phyloP scores from a whole-genome alignment of 345 rosid species.

The Pistacia atlantica region DNA sequence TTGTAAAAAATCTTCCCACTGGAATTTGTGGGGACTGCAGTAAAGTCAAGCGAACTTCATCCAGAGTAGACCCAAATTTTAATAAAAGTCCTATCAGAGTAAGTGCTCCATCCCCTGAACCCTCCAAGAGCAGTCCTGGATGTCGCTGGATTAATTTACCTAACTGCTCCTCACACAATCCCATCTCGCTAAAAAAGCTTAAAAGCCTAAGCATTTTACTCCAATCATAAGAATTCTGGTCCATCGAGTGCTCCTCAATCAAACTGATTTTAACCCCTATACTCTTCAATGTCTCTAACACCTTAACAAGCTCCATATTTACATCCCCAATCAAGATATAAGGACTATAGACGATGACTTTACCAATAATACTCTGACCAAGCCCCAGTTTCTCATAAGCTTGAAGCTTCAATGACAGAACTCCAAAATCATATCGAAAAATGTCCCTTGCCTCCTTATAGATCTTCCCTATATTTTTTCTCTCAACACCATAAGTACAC shows the following conservation, averaged over 20 bases:
- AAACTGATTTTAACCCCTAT: constrained; percentile 46
- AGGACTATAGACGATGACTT: constrained; percentile 54
- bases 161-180: constrained; percentile 42
- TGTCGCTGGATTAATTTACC: constrained; percentile 44
- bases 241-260: constrained; percentile 49
- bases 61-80: constrained; percentile 41
- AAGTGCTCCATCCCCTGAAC: constrained; percentile 48
- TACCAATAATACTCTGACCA: constrained; percentile 39
- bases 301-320: constrained; percentile 47
- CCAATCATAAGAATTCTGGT: constrained; percentile 56
- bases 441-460: constrained; percentile 58
- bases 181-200: constrained; percentile 39
- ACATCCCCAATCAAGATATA: constrained; percentile 52
- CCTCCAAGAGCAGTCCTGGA: constrained; percentile 61
- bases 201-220: constrained; percentile 46
- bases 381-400: constrained; percentile 70
- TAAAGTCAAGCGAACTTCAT: constrained; percentile 48
- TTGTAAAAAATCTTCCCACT: constrained; percentile 47
- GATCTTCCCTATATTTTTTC: constrained; percentile 60
- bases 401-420: constrained; percentile 49
- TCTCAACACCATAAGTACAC: constrained; percentile 60
- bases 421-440: constrained; percentile 50
- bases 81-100: constrained; percentile 23
- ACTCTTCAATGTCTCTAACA: constrained; percentile 49
- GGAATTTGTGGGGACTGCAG: constrained; percentile 52